A percentile compares a stretch with the other conserved stretches of the same genome.
These are phyloP conservation scores for Gaertneriomyces semiglobifer DNA, from an alignment of 192 early-diverging fungal genomes.

Conservation along the genomic window DNA sequence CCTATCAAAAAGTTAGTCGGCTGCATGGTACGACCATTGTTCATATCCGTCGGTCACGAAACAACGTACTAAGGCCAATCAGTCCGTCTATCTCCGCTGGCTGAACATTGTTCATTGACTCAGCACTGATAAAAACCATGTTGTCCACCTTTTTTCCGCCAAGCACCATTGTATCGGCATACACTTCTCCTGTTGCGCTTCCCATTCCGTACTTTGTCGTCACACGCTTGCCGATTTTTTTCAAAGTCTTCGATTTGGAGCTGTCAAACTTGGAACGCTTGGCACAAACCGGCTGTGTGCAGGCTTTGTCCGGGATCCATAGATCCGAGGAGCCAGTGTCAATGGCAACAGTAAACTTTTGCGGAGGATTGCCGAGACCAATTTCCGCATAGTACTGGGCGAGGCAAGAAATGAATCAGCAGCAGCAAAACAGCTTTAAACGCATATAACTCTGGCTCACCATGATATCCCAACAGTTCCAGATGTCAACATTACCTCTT, in stretches of 20 bases:
- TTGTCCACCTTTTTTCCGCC: constrained; percentile 9
- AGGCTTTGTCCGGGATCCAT: constrained; percentile 21
- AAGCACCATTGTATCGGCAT: not conserved
- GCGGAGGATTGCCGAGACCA: constrained; percentile 14
- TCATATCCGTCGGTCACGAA: too few relatives aligned
- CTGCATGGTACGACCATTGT: not conserved
- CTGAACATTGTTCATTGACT: constrained; percentile 23
- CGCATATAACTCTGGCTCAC: too few relatives aligned
- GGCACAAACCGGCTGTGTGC: not conserved
- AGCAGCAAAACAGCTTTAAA: too few relatives aligned
- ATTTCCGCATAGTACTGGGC: constrained; percentile 27
- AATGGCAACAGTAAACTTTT: constrained; percentile 25
- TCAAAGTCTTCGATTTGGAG: constrained; percentile 13
- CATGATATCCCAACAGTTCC: too few relatives aligned
- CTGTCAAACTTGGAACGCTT: constrained; percentile 13
- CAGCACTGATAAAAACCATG: constrained; percentile 22
- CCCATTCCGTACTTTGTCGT: constrained; percentile 18
- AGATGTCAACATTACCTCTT: too few relatives aligned
- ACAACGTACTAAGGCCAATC: constrained; percentile 22
- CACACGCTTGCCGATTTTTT: constrained; percentile 5
- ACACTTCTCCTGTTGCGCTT: not conserved
- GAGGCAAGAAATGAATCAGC: too few relatives aligned
- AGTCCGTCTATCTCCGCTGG: constrained; percentile 26
- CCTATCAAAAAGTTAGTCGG: constrained; percentile 7
- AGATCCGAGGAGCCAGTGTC: constrained; percentile 32